Base-by-base conservation (phyloP, 257 asterid species). In the Solanum etuberosum region DNA sequence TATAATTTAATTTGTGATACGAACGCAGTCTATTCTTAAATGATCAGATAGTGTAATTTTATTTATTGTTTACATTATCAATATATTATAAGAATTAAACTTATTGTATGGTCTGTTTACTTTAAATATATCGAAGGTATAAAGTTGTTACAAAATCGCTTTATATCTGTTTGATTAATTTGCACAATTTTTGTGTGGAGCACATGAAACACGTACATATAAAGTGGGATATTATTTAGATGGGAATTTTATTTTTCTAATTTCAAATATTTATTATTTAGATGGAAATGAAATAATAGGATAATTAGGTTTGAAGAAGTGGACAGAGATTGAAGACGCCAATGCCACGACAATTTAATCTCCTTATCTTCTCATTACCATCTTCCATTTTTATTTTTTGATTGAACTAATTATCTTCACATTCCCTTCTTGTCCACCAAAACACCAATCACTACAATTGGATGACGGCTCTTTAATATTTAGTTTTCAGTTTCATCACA, bases 261-360 rank as follows among this genome's bases (percentile, higher is more conserved):
- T 34, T 21, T 16, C 29, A 35, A 73, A 73, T 72, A 34, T 46
- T 14, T 51, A 68, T 61, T 68, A 35, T 48, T 23, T 54, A 59
- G 32, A 85, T 13, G 82, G 15, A 27, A 31, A 31, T 83, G 27
- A 80, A 27, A 46, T 35, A 74, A 11, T 74, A 31, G 68, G 85
- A 80, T 80, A 80, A 80, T 80, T 80, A 80, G 85, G 63, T 42
- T 72, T 59, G 40, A 67, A 73, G 61, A 61, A 73, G 83, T 84
- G 91, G 91, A 91, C 90, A 81, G 59, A 76, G 88, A 90, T 89
- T 27, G 89, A 87, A 86, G 86, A 86, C 87, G 81, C 90, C 90
- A 76, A 84, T 70, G 84, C 89, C 91, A 84, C 90, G 84, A 87
- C 90, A 87, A 70, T 70, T 31, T 70, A 70, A 90, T 89, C 87